These are phyloP conservation scores for Ogataea angusta DNA, from an alignment of 805 yeast species.

Conservation along the genomic window DNA sequence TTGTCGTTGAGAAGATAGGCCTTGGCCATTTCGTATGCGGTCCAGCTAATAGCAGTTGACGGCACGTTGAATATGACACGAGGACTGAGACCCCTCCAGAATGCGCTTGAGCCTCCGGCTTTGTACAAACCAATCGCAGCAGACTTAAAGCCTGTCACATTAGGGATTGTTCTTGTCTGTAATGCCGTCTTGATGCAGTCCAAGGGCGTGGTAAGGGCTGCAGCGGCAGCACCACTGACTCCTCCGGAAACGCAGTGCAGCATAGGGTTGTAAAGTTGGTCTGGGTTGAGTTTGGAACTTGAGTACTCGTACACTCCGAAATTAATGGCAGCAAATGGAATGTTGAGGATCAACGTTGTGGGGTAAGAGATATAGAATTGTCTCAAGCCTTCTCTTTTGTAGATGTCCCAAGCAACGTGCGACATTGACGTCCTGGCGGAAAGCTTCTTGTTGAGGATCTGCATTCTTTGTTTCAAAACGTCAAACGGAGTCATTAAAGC, in stretches of 20 bases:
- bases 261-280: slow-evolving; percentile 77
- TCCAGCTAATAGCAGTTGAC: slow-evolving; percentile 95
- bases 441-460: slow-evolving; percentile 34
- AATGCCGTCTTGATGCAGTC: slow-evolving; percentile 90
- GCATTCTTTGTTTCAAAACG: slow-evolving; percentile 94
- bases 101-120: slow-evolving; percentile 62
- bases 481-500: slow-evolving; percentile 98
- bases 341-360: slow-evolving; percentile 84
- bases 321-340: slow-evolving; percentile 93
- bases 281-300: slow-evolving; percentile 76
- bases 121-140: slow-evolving; percentile 69
- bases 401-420: slow-evolving; percentile 41
- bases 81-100: slow-evolving; percentile 83
- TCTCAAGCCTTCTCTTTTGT: slow-evolving; percentile 60
- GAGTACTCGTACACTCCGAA: slow-evolving; percentile 88
- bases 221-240: slow-evolving; percentile 91
- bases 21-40: slow-evolving; percentile 96
- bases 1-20: slow-evolving; percentile 44
- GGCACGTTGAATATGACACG: slow-evolving; percentile 92
- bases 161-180: slow-evolving; percentile 71
- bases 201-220: slow-evolving; percentile 90
- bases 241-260: slow-evolving; percentile 92
- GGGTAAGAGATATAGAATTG: slow-evolving; percentile 93
- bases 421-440: slow-evolving; percentile 13
- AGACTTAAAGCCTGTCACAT: slow-evolving; percentile 61